phyloP scores from a whole-genome alignment of 2,329 filamentous ascomycete genomes.

The Cladorrhinum sp. region DNA sequence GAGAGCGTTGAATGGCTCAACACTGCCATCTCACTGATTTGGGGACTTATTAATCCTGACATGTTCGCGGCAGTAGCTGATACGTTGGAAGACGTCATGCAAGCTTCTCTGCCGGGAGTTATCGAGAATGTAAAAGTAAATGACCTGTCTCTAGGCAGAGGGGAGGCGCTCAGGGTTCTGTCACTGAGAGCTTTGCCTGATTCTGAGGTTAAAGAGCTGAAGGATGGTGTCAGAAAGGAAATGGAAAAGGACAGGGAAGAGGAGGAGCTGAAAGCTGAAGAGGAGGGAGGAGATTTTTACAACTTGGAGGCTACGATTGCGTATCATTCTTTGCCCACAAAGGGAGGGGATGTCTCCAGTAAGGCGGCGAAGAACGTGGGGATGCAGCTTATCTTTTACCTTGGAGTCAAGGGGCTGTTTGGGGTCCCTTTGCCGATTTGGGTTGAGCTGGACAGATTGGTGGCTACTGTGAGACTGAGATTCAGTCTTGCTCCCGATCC shows the following conservation, averaged over 20 bases:
- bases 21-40: slow-evolving; percentile 76
- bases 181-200: slow-evolving; percentile 85
- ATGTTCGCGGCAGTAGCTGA: slow-evolving; percentile 94
- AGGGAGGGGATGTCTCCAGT: slow-evolving; percentile 62
- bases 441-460: slow-evolving; percentile 86
- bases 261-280: slow-evolving; percentile 81
- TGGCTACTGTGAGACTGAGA: slow-evolving; percentile 80
- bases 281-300: slow-evolving; percentile 89
- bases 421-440: slow-evolving; percentile 84
- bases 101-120: slow-evolving; percentile 83
- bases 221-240: slow-evolving; percentile 73
- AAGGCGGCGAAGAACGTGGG: slow-evolving; percentile 88
- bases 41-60: slow-evolving; percentile 91
- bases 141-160: slow-evolving; percentile 83
- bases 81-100: slow-evolving; percentile 93
- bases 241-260: slow-evolving; percentile 80
- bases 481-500: slow-evolving; percentile 85
- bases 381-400: slow-evolving; percentile 92
- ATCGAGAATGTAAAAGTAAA: slow-evolving; percentile 95
- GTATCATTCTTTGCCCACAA: slow-evolving; percentile 80
- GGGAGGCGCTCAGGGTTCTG: slow-evolving; percentile 82
- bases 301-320: slow-evolving; percentile 88
- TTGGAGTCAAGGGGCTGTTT: slow-evolving; percentile 84
- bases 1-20: slow-evolving; percentile 98
- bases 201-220: slow-evolving; percentile 74